Base-by-base conservation (phyloP, 176 grass and related monocot genomes). In the Ampelocalamus luodianensis region DNA sequence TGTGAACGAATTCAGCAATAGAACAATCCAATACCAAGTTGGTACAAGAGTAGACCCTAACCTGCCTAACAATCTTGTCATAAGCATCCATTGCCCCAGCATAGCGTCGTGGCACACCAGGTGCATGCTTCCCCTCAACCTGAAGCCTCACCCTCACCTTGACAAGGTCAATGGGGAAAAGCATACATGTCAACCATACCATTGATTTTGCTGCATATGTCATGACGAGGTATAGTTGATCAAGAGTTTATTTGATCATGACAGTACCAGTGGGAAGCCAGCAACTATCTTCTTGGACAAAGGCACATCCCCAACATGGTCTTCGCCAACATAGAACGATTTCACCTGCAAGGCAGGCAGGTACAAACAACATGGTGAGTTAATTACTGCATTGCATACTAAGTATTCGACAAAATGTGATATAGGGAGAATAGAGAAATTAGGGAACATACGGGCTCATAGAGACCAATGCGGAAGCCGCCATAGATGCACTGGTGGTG, bases 401-500 rank as follows among this genome's bases (percentile, higher is more conserved):
- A 85, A 67, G 45, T 23, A 58, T 61, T 75, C 0, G 76, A 60
- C 17, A 10, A 26, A 70, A 83, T n/a, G 16, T 10, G 15, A 8
- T 3, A 79, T 5, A 1, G 48, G 5, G 5, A 44, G 15, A 53
- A 2, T 3, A 26, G 50, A 7, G 20, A 20, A 78, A 38, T 0
- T 0, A 15, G 10, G 5, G 66, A 20, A 6, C 70, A 6, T 49
- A 95, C 93, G 10, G 91, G 96, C 68, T 98, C 91, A 43, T 98
- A 95, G 61, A 98, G 83, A 0, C 91, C 90, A 53, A 98, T 98
- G 72, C 96, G 87, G 10, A 98, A 91, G 15, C 96, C 96, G 2
- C 96, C 96, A 70, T 88, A 98, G 44, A 98, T 87, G 85, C 96
- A 98, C 65, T 98, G 93, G 12, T 91, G 90, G 75, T 98, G 96